A percentile compares a stretch with the other conserved stretches of the same genome.
Conservation (phyloP, 139 green algal genomes). For the Haematococcus sp. region DNA sequence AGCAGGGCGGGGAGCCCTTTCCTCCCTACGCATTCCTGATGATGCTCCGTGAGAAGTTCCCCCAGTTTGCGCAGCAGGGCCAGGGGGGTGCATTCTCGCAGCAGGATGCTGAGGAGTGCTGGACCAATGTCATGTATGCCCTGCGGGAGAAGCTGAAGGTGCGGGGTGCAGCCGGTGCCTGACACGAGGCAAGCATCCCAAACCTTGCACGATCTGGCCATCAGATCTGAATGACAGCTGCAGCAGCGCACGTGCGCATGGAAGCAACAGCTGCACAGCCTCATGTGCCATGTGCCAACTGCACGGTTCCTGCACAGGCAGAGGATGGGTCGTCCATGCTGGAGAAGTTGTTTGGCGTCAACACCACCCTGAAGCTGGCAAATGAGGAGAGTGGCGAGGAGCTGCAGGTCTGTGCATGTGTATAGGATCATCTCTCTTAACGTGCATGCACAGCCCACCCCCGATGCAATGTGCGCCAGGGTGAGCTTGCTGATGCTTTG, state of each 20-base stretch:
- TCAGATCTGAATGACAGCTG: not conserved
- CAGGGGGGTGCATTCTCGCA: conserved; percentile 79
- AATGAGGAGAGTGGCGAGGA: conserved; percentile 81
- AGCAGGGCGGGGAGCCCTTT: conserved; percentile 62
- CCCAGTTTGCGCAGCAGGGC: conserved; percentile 89
- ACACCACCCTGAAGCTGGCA: conserved; percentile 67
- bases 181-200: too few species aligned
- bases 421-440: not conserved
- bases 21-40: conserved; percentile 81
- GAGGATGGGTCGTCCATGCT: conserved; percentile 38
- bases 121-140: conserved; percentile 79
- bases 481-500: too few species aligned
- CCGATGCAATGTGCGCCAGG: too few species aligned
- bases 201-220: not conserved
- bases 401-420: conserved; percentile 43
- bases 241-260: not conserved
- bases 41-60: conserved; percentile 77
- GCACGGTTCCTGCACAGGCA: conserved; percentile 35
- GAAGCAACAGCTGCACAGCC: too few species aligned
- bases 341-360: conserved; percentile 83
- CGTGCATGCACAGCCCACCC: too few species aligned
- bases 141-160: conserved; percentile 76
- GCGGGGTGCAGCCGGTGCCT: not conserved
- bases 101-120: conserved; percentile 99
- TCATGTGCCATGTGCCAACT: not conserved